A percentile compares a stretch with the other conserved stretches of the same genome.
phyloP scores from a whole-genome alignment of 768 basidiomycete species.

The Leccinum ochraceum region DNA sequence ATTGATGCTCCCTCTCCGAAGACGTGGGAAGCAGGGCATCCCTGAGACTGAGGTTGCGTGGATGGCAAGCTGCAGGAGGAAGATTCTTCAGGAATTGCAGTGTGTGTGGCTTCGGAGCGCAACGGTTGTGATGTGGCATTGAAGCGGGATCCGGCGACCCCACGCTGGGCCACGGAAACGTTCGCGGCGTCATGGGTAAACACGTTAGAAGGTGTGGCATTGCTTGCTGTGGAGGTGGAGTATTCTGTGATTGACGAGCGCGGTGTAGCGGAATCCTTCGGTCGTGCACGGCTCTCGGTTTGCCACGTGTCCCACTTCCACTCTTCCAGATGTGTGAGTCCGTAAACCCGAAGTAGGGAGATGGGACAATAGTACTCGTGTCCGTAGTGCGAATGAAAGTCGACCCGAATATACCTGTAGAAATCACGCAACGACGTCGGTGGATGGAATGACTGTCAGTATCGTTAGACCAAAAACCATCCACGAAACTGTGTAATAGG shows the following conservation, averaged over 20 bases:
- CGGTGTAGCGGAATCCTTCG: constrained; percentile 32
- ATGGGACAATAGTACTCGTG: constrained; percentile 97
- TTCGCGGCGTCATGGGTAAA: constrained; percentile 7
- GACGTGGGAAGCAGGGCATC: background rate
- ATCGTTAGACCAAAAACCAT: background rate
- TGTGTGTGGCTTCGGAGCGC: background rate
- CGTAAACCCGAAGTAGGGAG: constrained; percentile 89
- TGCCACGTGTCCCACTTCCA: constrained; percentile 93
- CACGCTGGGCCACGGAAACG: constrained; percentile 6
- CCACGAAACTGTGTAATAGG: constrained; percentile 1
- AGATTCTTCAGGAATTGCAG: background rate
- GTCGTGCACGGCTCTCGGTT: constrained; percentile 57
- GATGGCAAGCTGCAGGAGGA: constrained; percentile 1
- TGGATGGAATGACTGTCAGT: constrained; percentile 69
- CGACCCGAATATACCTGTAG: constrained; percentile 91
- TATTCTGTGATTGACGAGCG: constrained; percentile 27
- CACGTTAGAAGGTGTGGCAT: background rate
- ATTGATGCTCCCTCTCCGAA: background rate
- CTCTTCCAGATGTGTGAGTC: constrained; percentile 93
- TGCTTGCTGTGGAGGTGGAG: background rate
- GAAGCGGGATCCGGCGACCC: background rate
- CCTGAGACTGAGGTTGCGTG: background rate
- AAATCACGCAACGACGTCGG: constrained; percentile 76
- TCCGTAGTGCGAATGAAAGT: constrained; percentile 92
- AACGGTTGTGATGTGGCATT: background rate